A percentile compares a stretch with the other conserved stretches of the same genome.
These are phyloP conservation scores for Suillus decipiens DNA, from an alignment of 768 basidiomycete genomes.

Conservation along the genomic window DNA sequence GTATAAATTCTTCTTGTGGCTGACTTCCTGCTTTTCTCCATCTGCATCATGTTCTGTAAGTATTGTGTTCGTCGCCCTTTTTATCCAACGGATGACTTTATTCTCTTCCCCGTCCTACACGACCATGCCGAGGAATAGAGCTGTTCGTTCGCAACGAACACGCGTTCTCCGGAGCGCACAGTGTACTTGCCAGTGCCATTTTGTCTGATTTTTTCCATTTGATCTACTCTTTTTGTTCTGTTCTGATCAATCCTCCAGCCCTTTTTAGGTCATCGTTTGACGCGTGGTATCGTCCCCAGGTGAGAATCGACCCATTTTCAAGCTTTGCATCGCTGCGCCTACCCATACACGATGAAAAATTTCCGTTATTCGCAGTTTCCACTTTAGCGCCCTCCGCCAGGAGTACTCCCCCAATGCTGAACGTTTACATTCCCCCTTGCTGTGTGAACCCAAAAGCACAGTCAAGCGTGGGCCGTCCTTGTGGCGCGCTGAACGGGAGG, in stretches of 20 bases:
- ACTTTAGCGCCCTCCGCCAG: slow-evolving; percentile 66
- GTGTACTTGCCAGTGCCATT: slow-evolving; percentile 91
- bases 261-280: not conserved
- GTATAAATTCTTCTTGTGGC: slow-evolving; percentile 27
- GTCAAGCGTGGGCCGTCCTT: slow-evolving; percentile 65
- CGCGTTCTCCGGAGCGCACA: slow-evolving; percentile 59
- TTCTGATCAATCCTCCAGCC: slow-evolving; percentile 20
- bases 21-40: not conserved
- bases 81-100: slow-evolving; percentile 58
- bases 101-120: slow-evolving; percentile 93
- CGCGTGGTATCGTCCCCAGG: slow-evolving; percentile 9
- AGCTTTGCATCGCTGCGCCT: slow-evolving; percentile 20
- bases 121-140: slow-evolving; percentile 87
- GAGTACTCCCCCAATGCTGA: slow-evolving; percentile 76
- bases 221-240: not conserved
- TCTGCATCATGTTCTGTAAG: slow-evolving; percentile 18
- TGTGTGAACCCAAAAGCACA: slow-evolving; percentile 71
- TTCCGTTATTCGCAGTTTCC: slow-evolving; percentile 87
- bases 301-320: slow-evolving; percentile 24
- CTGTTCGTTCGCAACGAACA: slow-evolving; percentile 76
- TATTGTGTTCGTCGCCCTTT: not conserved
- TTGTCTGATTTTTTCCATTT: slow-evolving; percentile 56
- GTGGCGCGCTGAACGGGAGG: slow-evolving; percentile 71
- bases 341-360: slow-evolving; percentile 50
- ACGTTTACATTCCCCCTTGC: slow-evolving; percentile 72